These are phyloP conservation scores for Torulaspora gathmanii DNA, from an alignment of 805 yeast species.

Conservation along the genomic window DNA sequence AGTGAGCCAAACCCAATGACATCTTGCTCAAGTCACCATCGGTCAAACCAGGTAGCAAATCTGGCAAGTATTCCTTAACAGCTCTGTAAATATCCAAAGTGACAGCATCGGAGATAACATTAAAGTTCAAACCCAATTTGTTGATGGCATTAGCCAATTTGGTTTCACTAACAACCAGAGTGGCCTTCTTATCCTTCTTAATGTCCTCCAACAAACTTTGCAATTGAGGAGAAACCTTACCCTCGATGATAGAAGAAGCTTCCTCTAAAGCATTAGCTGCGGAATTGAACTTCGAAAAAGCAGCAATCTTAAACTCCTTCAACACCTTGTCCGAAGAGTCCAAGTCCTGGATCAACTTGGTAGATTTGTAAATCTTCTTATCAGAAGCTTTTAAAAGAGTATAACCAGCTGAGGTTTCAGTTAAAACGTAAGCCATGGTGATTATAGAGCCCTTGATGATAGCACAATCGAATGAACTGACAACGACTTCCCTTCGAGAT, in stretches of 20 bases:
- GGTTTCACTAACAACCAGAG: constrained; percentile 88
- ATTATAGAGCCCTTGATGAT: background rate
- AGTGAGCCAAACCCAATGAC: constrained; percentile 98
- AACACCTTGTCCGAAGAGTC: constrained; percentile 80
- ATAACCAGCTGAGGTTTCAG: constrained; percentile 98
- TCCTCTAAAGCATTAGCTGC: constrained; percentile 97
- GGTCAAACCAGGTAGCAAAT: constrained; percentile 85
- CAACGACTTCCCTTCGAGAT: background rate
- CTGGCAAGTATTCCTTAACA: constrained; percentile 89
- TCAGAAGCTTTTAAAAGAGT: constrained; percentile 96
- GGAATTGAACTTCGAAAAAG: constrained; percentile 88
- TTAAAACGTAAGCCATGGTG: constrained; percentile 77
- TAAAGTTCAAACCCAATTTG: constrained; percentile 82
- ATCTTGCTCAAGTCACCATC: constrained; percentile 82
- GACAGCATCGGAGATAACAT: constrained; percentile 91
- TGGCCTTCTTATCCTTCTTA: constrained; percentile 76
- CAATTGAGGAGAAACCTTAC: constrained; percentile 84
- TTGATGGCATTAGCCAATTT: constrained; percentile 95
- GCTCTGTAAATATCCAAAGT: constrained; percentile 94
- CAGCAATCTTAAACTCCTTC: constrained; percentile 87
- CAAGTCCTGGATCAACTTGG: constrained; percentile 68
- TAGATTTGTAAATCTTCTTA: constrained; percentile 89
- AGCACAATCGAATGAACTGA: background rate
- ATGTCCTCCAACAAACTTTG: constrained; percentile 69
- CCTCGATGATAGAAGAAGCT: constrained; percentile 86